A percentile compares a stretch with the other conserved stretches of the same genome.
Evolutionary conservation across 2,329 filamentous ascomycete genomes (phyloP).

Genomic region (Delphinella strobiligena): DNA sequence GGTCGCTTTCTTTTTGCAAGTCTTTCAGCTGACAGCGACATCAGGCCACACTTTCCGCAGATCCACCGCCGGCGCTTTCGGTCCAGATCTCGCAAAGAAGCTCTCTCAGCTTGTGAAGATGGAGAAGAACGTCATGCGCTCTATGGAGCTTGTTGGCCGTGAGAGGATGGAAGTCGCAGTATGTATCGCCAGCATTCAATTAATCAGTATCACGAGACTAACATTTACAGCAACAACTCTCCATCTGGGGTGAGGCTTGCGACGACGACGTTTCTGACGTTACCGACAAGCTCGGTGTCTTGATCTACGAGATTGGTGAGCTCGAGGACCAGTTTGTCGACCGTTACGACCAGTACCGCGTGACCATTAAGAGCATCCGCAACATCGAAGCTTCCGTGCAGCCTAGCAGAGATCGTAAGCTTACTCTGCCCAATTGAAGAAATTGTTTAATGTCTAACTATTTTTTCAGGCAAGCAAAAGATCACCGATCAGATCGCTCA

Average conservation of each 20-base stretch:
- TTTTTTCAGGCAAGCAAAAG: conserved; percentile 79
- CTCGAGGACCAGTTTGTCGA: conserved; percentile 97
- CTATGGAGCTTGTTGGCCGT: conserved; percentile 84
- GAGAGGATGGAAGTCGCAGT: conserved; percentile 98
- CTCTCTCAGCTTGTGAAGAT: conserved; percentile 97
- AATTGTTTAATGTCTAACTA: conserved; percentile 11
- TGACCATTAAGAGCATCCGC: conserved; percentile 98
- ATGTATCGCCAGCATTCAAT: conserved; percentile 32
- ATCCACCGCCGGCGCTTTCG: conserved; percentile 65
- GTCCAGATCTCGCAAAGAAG: conserved; percentile 90
- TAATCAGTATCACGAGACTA: conserved; percentile 10
- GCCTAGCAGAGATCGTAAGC: conserved; percentile 67
- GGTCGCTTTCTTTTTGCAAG: neutral
- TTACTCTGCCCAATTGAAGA: neutral
- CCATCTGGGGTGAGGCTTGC: conserved; percentile 88
- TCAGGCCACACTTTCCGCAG: conserved; percentile 59
- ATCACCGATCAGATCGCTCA: conserved; percentile 98
- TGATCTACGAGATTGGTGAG: conserved; percentile 97
- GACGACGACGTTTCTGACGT: conserved; percentile 98
- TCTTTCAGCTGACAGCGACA: neutral
- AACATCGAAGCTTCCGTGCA: conserved; percentile 99
- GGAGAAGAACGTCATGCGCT: conserved; percentile 99
- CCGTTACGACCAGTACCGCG: conserved; percentile 96
- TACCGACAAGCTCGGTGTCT: conserved; percentile 94
- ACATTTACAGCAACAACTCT: conserved; percentile 76